Base-by-base conservation (phyloP, 768 basidiomycete genomes). In the Lactifluus piperatus region DNA sequence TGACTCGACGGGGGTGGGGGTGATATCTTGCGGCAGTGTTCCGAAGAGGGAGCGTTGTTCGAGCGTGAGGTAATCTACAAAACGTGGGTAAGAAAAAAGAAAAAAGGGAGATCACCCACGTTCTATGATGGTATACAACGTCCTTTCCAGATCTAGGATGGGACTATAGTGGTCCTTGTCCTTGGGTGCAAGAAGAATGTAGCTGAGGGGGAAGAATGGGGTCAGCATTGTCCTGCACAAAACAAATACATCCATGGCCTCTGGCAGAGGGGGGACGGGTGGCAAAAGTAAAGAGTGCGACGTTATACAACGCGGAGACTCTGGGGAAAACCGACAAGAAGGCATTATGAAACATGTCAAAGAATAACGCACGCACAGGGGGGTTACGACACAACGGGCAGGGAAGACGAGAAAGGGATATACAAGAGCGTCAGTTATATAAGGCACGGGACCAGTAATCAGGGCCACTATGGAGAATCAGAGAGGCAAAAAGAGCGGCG, bases 161-260 rank as follows among this genome's bases (percentile, higher is more conserved):
- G 91, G 91, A 68, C 88, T 86, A 71, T 91, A 93, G 64, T 91
- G 88, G 65, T 93, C 89, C 64, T 83, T 83, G 75, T 93, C 90
- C 66, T 84, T 88, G 30, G 91, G 91, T 45, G 79, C 82, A 53
- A 92, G 78, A 59, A 92, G 77, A 61, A 88, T 79, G 73, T 83
- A 92, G 69, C 88, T 91, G 57, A 13, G 61, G 53, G n/a, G n/a
- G n/a, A n/a, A n/a, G n/a, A 8, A 5, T 13, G 47, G 16, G 36
- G 47, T 63, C 26, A 55, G 54, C 41, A 57, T 22, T 26, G 10
- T 20, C 2, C 20, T 11, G 34, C 5, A 24, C 13, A 20, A 26
- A n/a, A 43, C n/a, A 26, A 22, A 30, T 51, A 18, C 29, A 44
- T 51, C 60, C 45, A 51, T 52, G 60, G 36, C 50, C 36, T 52